Conservation (phyloP, 108 stramenopile genomes). For the Epipyxis sp. region DNA sequence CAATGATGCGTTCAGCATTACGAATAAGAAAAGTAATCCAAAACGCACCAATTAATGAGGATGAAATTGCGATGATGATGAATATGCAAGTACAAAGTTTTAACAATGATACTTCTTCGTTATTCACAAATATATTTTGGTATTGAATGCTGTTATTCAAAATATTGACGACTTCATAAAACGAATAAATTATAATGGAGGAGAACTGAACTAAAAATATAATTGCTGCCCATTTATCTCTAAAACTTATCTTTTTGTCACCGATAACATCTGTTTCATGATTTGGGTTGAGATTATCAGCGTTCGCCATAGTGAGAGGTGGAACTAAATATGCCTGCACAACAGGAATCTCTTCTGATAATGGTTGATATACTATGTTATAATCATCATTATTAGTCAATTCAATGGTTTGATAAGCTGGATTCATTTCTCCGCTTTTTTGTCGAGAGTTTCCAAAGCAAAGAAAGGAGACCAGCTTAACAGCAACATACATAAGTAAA, state of each 20-base stretch:
- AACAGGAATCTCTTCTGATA: too few relatives aligned
- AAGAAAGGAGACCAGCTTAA: too few relatives aligned
- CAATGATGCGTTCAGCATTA: background rate
- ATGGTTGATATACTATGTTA: too few relatives aligned
- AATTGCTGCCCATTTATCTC: constrained; percentile 36
- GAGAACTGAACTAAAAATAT: constrained; percentile 31
- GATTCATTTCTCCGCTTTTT: too few relatives aligned
- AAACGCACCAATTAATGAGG: background rate
- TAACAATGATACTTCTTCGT: background rate
- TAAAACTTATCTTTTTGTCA: background rate
- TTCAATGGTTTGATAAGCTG: too few relatives aligned
- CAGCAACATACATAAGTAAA: too few relatives aligned
- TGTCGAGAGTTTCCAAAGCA: too few relatives aligned
- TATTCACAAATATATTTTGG: background rate
- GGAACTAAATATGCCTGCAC: too few relatives aligned
- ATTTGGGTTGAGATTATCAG: too few relatives aligned
- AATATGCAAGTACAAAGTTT: background rate
- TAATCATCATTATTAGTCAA: too few relatives aligned
- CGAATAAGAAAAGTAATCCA: background rate
- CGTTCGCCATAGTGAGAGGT: too few relatives aligned
- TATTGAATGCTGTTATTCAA: background rate
- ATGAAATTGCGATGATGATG: background rate
- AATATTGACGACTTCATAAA: background rate
- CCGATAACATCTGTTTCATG: background rate
- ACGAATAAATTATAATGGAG: background rate